Evolutionary conservation across 768 basidiomycete genomes (phyloP), one percentile per base, ranked within the genome.

Genomic region (Termitomyces eurrhizus): DNA sequence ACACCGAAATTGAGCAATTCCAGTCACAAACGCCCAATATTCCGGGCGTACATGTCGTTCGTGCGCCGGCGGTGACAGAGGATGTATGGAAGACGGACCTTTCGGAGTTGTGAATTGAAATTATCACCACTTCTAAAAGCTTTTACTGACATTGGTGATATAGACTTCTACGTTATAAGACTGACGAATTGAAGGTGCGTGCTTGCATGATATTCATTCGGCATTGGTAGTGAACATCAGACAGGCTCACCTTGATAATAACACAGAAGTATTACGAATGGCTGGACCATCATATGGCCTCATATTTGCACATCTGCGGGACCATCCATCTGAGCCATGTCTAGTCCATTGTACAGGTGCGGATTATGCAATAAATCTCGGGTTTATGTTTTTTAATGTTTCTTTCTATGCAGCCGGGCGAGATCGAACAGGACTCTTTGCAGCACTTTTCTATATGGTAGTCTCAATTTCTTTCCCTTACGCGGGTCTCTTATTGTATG

Each of bases 341-440:
- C 63, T 81, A 24, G 66, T 80, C 16, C 77, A 79, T 62, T 81
- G 79, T 65, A 80, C 78, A 37, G 76, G 79, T 78, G 42, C 55
- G 29, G 68, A 21, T 57, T 21, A 24, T 36, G 29, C 33, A 16
- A 24, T 7, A 26, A 59, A 45, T 39, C 29, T 36, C 37, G 12
- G 16, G 2, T 11, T 41, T 1, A 2, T 49, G 37, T 53, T 49
- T 21, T n/a, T 36, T 2, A 48, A 29, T 7, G 16, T 11, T 37
- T n/a, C n/a, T n/a, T n/a, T 32, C n/a, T 0, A 42, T n/a, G 39
- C 16, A 58, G 79, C 77, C 26, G 80, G 80, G 2, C 80, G 80
- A 61, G 78, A 81, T 66, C 64, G 80, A 35, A 78, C 78, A 7
- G 78, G 77, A 6, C 56, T 78, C 12, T 71, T 77, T 58, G 68